phyloP scores from a whole-genome alignment of 1,284 basidiomycete species.

The Cutaneotrichosporon mucoides region DNA sequence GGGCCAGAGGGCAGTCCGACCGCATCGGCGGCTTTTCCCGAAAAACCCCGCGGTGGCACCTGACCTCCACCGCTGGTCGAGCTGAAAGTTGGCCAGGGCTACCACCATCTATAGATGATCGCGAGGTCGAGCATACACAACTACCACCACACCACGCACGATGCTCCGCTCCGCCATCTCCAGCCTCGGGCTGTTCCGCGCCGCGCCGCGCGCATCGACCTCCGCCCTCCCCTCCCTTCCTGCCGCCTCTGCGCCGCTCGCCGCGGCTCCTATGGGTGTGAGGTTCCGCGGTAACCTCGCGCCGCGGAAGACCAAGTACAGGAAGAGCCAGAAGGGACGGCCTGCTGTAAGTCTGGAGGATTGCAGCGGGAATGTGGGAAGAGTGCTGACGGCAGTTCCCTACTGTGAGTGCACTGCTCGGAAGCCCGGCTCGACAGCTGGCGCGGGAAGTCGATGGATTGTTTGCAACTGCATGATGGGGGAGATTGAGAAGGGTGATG shows the following conservation, averaged over 20 bases:
- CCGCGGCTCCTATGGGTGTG: conserved; percentile 29
- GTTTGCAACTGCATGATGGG: too few species aligned
- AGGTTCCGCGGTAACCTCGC: conserved; percentile 63
- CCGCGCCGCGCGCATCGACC: not conserved
- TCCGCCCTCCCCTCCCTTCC: conserved; percentile 5
- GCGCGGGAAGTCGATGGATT: too few species aligned
- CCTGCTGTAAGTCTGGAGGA: conserved; percentile 64
- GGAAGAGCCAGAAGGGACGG: conserved; percentile 82
- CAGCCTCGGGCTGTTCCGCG: conserved; percentile 11
- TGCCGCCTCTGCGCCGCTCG: conserved; percentile 9
- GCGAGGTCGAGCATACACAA: not conserved
- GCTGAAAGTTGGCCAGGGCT: too few species aligned
- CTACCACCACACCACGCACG: not conserved
- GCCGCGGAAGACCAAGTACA: conserved; percentile 72
- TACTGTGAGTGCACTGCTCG: conserved; percentile 20
- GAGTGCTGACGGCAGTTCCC: conserved; percentile 26
- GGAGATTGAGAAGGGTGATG: too few species aligned
- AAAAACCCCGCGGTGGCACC: conserved; percentile 3
- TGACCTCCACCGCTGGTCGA: too few species aligned
- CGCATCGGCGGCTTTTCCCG: conserved; percentile 4
- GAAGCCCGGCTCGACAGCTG: too few species aligned
- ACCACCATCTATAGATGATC: too few species aligned
- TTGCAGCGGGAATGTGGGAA: not conserved
- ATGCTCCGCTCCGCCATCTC: conserved; percentile 22
- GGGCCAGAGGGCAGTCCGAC: not conserved